Conservation (phyloP, 2,329 filamentous ascomycete species). For the Orbilia quercus region DNA sequence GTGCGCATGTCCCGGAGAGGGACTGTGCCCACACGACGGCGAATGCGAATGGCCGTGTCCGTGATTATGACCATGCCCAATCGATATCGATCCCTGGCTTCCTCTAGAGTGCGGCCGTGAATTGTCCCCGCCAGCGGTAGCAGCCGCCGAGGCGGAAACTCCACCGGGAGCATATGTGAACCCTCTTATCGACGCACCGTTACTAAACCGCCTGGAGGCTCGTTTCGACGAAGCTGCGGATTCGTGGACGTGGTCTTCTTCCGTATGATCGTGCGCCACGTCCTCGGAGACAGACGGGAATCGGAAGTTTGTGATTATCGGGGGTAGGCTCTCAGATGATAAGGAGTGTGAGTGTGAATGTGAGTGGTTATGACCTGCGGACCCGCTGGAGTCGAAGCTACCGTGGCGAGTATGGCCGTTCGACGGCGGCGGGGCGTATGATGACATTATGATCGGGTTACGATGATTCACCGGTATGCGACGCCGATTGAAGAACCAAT, state of each 20-base stretch:
- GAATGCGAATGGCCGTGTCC: conserved; percentile 15
- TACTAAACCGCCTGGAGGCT: conserved; percentile 38
- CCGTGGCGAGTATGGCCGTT: conserved; percentile 26
- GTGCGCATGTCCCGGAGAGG: conserved; percentile 14
- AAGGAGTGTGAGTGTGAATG: conserved; percentile 13
- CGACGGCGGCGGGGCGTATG: conserved; percentile 31
- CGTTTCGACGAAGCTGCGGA: conserved; percentile 21
- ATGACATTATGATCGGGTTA: conserved; percentile 21
- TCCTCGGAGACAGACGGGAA: conserved; percentile 45
- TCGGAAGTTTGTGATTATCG: conserved; percentile 54
- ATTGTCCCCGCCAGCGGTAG: conserved; percentile 13
- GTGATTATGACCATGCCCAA: conserved; percentile 22
- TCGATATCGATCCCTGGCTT: conserved; percentile 44
- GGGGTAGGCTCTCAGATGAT: conserved; percentile 17
- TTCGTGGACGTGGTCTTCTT: conserved; percentile 50
- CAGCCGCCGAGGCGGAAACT: conserved; percentile 34
- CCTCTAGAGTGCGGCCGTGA: conserved; percentile 36
- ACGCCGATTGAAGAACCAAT: conserved; percentile 15
- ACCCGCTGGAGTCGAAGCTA: conserved; percentile 31
- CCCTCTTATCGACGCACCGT: conserved; percentile 18
- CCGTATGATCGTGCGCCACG: conserved; percentile 51
- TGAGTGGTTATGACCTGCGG: conserved; percentile 12
- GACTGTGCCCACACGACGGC: conserved; percentile 6
- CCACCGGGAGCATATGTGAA: conserved; percentile 36
- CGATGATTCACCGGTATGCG: not conserved